A percentile compares a stretch with the other conserved stretches of the same genome.
Evolutionary conservation across 2,329 filamentous ascomycete genomes (phyloP).

Genomic region (Aureobasidium sp.): DNA sequence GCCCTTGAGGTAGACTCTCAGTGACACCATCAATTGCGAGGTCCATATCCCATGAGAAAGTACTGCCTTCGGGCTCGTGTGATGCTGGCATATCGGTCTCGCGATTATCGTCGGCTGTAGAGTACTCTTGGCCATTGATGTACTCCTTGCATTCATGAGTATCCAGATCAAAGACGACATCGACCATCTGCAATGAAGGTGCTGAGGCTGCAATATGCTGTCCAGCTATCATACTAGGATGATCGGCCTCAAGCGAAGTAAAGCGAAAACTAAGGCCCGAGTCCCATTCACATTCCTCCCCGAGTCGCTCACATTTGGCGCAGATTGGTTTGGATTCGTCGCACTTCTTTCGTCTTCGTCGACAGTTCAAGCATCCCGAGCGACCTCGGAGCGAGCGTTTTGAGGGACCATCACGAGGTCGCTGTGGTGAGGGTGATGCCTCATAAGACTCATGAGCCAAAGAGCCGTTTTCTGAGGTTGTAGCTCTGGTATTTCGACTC

Average conservation of each 20-base stretch:
- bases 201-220: conserved; percentile 15
- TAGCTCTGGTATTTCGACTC: not conserved
- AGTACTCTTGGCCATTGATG: not conserved
- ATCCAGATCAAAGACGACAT: conserved; percentile 27
- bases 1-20: not conserved
- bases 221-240: conserved; percentile 27
- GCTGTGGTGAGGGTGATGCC: not conserved
- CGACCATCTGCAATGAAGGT: conserved; percentile 24
- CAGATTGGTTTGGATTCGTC: conserved; percentile 29
- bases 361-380: conserved; percentile 30
- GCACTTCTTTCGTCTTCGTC: conserved; percentile 29
- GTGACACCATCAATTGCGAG: not conserved
- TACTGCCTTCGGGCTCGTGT: not conserved
- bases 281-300: conserved; percentile 27
- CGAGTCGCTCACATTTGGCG: conserved; percentile 25
- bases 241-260: conserved; percentile 25
- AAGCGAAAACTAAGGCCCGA: conserved; percentile 19
- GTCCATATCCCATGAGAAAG: not conserved
- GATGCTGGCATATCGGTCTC: not conserved
- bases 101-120: not conserved
- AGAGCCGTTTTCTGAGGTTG: not conserved
- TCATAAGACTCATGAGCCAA: not conserved
- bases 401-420: not conserved
- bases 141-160: conserved; percentile 17
- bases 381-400: conserved; percentile 21